Conservation (phyloP, 805 yeast genomes). For the Allodekkera sacchari region DNA sequence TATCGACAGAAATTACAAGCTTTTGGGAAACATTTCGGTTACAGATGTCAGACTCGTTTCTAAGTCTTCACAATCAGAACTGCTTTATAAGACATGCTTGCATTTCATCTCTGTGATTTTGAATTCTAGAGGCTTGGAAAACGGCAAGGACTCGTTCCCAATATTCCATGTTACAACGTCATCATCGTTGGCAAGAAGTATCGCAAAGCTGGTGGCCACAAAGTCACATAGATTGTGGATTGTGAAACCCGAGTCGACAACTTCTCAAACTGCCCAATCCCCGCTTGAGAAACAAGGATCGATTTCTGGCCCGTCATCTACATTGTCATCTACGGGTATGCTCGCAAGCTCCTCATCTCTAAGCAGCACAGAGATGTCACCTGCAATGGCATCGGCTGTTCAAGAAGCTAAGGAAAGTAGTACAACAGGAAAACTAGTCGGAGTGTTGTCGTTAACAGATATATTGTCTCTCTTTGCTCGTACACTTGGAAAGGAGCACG, state of each 20-base stretch:
- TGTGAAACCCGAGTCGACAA: slow-evolving; percentile 42
- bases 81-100: slow-evolving; percentile 73
- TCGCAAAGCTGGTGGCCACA: slow-evolving; percentile 94
- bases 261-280: slow-evolving; percentile 9
- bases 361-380: slow-evolving; percentile 3
- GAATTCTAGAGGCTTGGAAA: slow-evolving; percentile 81
- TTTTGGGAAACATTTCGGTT: slow-evolving; percentile 88
- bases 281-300: slow-evolving; percentile 4
- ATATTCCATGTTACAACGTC: slow-evolving; percentile 83
- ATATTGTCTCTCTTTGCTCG: slow-evolving; percentile 74
- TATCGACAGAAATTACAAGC: slow-evolving; percentile 64
- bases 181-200: slow-evolving; percentile 76
- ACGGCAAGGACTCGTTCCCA: slow-evolving; percentile 94
- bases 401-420: slow-evolving; percentile 29
- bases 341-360: slow-evolving; percentile 1
- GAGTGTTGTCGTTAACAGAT: slow-evolving; percentile 90
- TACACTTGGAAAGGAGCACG: slow-evolving; percentile 53
- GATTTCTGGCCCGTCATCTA: background rate
- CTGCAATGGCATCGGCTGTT: slow-evolving; percentile 4
- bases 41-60: slow-evolving; percentile 90
- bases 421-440: slow-evolving; percentile 74
- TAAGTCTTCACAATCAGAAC: slow-evolving; percentile 76
- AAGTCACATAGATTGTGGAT: slow-evolving; percentile 86
- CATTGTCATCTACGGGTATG: slow-evolving; percentile 5
- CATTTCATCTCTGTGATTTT: slow-evolving; percentile 83